Evolutionary conservation across 1,139 yeast species (phyloP), one percentile per base, ranked within the genome.

Genomic region (Torulaspora pretoriensis): DNA sequence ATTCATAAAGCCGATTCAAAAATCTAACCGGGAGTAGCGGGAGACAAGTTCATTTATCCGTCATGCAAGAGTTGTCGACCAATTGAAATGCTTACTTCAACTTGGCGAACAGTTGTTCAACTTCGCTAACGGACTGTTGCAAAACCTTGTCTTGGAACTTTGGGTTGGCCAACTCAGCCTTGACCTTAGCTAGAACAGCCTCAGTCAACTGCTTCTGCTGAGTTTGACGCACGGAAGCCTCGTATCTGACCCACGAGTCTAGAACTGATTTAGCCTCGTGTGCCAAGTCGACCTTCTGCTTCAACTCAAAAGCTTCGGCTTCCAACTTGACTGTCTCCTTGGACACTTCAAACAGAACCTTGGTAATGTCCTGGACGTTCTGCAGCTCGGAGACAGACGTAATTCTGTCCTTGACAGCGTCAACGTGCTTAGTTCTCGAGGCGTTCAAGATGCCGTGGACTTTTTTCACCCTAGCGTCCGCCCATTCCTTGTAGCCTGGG

Each of bases 231-330:
- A 90, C 94, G 68, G 88, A 90, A 59, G 88, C 84, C 77, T 92
- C 98, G 72, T 86, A 88, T 81, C 97, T 88, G 61, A 89, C 97
- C 98, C 98, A 92, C 29, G 97, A 88, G 73, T 92, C 98, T 68
- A 92, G 81, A 51, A 92, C 95, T 49, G 95, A 73, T 77, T 85
- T 89, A 65, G 97, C 97, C 76, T 89, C 96, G 51, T 74, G 62
- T 51, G 95, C 92, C 60, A 88, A 80, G 54, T 83, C 92, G 57
- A 87, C 88, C 68, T 82, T 73, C 77, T 92, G 98, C 77, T 89
- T 85, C 69, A 86, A 79, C 72, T 84, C 96, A 64, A 90, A 92
- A 43, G 92, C 81, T 72, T 88, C 79, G 54, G 97, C 95, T 78
- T 92, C 98, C 64, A 89, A 79, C 73, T 86, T 80, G 58, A 92